phyloP scores from a whole-genome alignment of 495 filamentous ascomycete genomes.

The Stereocaulon alpinum region DNA sequence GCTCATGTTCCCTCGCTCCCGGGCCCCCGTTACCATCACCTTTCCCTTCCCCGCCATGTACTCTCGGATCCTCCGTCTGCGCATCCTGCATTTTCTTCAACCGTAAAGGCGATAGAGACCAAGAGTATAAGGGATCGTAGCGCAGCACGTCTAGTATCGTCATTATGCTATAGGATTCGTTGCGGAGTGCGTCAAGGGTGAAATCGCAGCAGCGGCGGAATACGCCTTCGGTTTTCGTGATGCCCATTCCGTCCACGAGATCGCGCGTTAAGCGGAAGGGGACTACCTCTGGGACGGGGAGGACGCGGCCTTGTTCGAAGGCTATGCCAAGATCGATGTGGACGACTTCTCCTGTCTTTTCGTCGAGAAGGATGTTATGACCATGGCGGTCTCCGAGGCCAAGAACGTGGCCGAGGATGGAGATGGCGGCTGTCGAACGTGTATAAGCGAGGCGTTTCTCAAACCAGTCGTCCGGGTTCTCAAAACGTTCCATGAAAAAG shows the following conservation, averaged over 20 bases:
- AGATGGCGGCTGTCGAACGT: constrained; percentile 84
- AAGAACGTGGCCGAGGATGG: constrained; percentile 85
- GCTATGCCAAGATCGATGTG: constrained; percentile 96
- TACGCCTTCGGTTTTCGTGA: constrained; percentile 89
- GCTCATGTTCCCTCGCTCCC: constrained; percentile 52
- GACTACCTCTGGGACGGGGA: constrained; percentile 89
- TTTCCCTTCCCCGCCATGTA: constrained; percentile 21
- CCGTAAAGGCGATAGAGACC: constrained; percentile 84
- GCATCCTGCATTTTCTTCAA: constrained; percentile 66
- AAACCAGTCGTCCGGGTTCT: constrained; percentile 95
- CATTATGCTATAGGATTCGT: constrained; percentile 92
- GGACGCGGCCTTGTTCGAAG: constrained; percentile 87
- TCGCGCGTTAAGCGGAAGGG: constrained; percentile 94
- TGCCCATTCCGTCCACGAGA: constrained; percentile 93
- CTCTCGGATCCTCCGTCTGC: constrained; percentile 37
- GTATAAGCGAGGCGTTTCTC: constrained; percentile 77
- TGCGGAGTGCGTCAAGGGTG: constrained; percentile 81
- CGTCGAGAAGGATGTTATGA: constrained; percentile 91
- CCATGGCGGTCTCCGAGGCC: constrained; percentile 94
- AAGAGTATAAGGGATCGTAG: constrained; percentile 92
- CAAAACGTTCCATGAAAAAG: constrained; percentile 93
- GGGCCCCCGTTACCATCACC: too few relatives aligned
- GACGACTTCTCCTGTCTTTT: constrained; percentile 81
- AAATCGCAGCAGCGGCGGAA: constrained; percentile 97
- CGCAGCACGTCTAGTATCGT: constrained; percentile 91